Base-by-base conservation (phyloP, 371 early-diverging fungal species). In the Mucor irregularis region DNA sequence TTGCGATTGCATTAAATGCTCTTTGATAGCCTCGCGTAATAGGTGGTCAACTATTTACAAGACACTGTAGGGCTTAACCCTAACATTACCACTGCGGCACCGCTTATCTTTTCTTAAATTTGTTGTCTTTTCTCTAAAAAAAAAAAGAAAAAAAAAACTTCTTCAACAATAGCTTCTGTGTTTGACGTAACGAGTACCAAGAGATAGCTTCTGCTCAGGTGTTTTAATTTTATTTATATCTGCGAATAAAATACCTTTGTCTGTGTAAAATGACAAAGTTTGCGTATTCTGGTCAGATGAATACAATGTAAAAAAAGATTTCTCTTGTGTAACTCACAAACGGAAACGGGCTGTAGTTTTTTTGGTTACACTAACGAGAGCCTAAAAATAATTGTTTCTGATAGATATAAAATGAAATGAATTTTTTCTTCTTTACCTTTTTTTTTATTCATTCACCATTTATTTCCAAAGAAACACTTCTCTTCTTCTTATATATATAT, bases 211-310 rank as follows among this genome's bases (percentile, higher is more conserved):
- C n/a, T 37, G 28, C 17, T 38, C 39, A 35, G 50, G 16, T 37
- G 25, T 26, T 26, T 49, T 49, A 33, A 35, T 48, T 26, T 34
- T 50, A 51, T 51, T 40, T 51, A 39, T 51, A 51, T 51, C 49
- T 40, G 57, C 30, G 49, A 49, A 33, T 38, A 43, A 55, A 47
- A 45, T 26, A 48, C 31, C 48, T 17, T 31, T 47, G 47, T 47
- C 47, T 49, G 49, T 49, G 49, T 35, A 28, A 37, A 53, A 44
- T 14, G 46, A 53, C 28, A 53, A 46, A 54, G 44, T 53, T 44
- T 45, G 53, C 45, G 45, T 53, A 44, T 53, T 19, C 44, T 26
- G 54, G 55, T 54, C 55, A 54, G 35, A 34, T 54, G 55, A 54
- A 54, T 54, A 24, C 47, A 42, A 49, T 39, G 52, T 52, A 52